These are phyloP conservation scores for Acanthamoeba castellanii DNA, from an alignment of 208 protist genomes.

Conservation along the genomic window DNA sequence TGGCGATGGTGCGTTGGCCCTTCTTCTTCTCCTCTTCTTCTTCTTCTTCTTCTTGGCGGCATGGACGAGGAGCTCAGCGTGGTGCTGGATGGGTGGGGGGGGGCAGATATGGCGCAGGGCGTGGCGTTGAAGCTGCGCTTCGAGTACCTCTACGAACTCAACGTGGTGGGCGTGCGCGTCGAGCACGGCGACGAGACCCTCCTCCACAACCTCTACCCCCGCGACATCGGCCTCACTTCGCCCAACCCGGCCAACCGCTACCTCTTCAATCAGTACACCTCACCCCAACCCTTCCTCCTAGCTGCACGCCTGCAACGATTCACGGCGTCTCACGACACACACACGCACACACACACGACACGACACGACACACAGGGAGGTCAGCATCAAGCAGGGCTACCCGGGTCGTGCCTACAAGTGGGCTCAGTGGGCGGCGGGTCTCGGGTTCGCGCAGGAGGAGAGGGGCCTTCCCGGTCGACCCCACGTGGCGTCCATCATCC, in stretches of 20 bases:
- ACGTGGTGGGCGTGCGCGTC: background rate
- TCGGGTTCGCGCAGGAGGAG: background rate
- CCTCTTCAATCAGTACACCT: background rate
- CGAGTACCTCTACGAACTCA: background rate
- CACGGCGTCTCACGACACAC: background rate
- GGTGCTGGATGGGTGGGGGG: background rate
- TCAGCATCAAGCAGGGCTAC: background rate
- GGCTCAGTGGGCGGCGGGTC: background rate
- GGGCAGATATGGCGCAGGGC: background rate
- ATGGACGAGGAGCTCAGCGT: background rate
- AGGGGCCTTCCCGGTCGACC: background rate
- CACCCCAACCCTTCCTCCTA: background rate
- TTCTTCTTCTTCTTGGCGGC: too few relatives aligned
- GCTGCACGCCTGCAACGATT: background rate
- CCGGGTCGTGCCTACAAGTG: background rate
- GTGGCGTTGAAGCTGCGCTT: background rate
- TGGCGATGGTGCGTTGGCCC: background rate
- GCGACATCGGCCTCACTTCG: background rate
- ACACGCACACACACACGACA: too few relatives aligned
- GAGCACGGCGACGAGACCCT: background rate
- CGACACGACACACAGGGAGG: background rate
- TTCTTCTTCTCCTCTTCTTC: background rate
- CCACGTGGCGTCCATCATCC: background rate
- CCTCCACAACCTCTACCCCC: constrained; percentile 5
- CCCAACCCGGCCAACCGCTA: constrained; percentile 46